Evolutionary conservation across 2,329 filamentous ascomycete species (phyloP).

Genomic region (Ceratocystis eucalypticola): DNA sequence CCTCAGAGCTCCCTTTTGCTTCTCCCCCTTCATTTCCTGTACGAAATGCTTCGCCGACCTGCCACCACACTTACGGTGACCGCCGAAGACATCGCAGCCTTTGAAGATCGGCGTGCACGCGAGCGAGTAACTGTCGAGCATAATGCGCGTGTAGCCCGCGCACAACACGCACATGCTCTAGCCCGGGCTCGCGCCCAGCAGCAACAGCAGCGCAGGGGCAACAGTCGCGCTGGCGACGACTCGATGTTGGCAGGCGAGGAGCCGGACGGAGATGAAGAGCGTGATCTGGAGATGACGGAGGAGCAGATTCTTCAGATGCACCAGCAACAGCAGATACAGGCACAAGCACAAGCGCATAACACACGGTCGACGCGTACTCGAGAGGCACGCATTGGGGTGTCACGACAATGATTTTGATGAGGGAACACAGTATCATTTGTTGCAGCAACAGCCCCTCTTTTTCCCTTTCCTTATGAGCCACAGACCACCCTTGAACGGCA

Average conservation of each 20-base stretch:
- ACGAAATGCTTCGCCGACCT: conserved; percentile 50
- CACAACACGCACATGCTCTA: conserved; percentile 8
- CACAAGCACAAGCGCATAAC: conserved; percentile 21
- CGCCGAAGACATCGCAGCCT: conserved; percentile 54
- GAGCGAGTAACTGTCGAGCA: conserved; percentile 28
- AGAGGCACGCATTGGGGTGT: conserved; percentile 14
- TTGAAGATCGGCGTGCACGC: conserved; percentile 48
- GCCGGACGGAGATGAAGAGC: not conserved
- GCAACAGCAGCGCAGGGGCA: conserved; percentile 14
- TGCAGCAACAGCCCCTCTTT: not conserved
- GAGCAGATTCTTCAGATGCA: conserved; percentile 16
- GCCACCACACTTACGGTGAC: conserved; percentile 56
- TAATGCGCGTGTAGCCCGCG: conserved; percentile 13
- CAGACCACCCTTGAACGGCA: not conserved
- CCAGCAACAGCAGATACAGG: conserved; percentile 21
- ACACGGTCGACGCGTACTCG: conserved; percentile 11
- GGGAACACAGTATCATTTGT: not conserved
- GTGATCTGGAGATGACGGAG: conserved; percentile 17
- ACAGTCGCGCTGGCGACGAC: not conserved
- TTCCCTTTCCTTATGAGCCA: not conserved
- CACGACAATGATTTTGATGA: not conserved
- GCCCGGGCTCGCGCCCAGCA: conserved; percentile 20
- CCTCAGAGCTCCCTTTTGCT: not conserved
- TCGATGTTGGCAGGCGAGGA: conserved; percentile 14
- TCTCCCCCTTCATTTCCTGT: not conserved